Evolutionary conservation across 1,284 basidiomycete species (phyloP).

Genomic region (Uromyces viciae-fabae): DNA sequence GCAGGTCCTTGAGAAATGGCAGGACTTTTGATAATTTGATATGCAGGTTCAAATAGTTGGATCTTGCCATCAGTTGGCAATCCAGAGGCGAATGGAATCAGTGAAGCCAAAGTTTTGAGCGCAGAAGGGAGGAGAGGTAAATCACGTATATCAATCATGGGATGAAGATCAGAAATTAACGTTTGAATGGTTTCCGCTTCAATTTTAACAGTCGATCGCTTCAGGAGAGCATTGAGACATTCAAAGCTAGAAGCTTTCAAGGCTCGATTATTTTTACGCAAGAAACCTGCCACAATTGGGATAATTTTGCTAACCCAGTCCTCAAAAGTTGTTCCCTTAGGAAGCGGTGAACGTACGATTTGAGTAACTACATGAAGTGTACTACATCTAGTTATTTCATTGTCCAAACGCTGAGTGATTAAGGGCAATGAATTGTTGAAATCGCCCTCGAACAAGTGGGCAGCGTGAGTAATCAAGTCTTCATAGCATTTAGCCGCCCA

Average conservation of each 20-base stretch:
- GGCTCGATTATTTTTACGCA: conserved; percentile 73
- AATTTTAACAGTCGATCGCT: conserved; percentile 66
- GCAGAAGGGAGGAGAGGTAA: conserved; percentile 73
- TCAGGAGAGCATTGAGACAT: conserved; percentile 70
- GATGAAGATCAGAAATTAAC: conserved; percentile 69
- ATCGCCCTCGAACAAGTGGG: conserved; percentile 62
- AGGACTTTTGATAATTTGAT: conserved; percentile 33
- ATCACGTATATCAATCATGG: conserved; percentile 69
- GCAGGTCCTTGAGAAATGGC: conserved; percentile 43
- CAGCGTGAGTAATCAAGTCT: conserved; percentile 78
- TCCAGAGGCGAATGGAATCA: conserved; percentile 67
- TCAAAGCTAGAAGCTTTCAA: conserved; percentile 77
- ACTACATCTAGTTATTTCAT: conserved; percentile 59
- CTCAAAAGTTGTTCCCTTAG: conserved; percentile 59
- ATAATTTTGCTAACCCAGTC: conserved; percentile 75
- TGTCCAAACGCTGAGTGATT: conserved; percentile 69
- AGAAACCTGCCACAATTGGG: conserved; percentile 70
- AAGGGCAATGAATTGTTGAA: conserved; percentile 60
- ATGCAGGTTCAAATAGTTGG: conserved; percentile 31
- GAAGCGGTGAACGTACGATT: conserved; percentile 57
- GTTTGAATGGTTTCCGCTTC: conserved; percentile 64
- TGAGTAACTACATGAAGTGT: conserved; percentile 58
- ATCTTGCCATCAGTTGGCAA: conserved; percentile 66
- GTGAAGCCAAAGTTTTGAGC: conserved; percentile 66
- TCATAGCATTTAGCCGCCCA: conserved; percentile 78